A percentile compares a stretch with the other conserved stretches of the same genome.
Evolutionary conservation across 495 filamentous ascomycete genomes (phyloP).

Genomic region (Neurospora sp.): DNA sequence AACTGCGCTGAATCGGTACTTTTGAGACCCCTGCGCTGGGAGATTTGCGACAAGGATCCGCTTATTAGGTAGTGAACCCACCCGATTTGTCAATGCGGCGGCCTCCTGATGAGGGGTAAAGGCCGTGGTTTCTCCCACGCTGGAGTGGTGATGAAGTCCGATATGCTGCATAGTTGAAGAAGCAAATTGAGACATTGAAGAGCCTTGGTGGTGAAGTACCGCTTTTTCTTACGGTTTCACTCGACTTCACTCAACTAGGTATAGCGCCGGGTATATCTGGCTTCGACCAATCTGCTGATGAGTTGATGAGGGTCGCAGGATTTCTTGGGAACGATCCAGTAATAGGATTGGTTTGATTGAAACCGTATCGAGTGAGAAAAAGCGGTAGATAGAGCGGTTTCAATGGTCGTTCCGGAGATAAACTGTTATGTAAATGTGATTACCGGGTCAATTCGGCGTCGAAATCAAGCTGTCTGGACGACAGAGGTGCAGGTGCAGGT

Average conservation of each 20-base stretch:
- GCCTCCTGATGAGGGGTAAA: conserved; percentile 3
- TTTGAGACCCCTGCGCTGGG: not conserved
- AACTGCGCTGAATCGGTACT: not conserved
- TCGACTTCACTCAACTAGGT: too few relatives aligned
- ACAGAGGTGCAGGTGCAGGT: not conserved
- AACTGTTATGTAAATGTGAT: not conserved
- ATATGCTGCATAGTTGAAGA: not conserved
- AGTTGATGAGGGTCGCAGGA: too few relatives aligned
- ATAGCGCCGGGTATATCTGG: too few relatives aligned
- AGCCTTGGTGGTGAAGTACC: not conserved
- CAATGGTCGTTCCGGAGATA: not conserved
- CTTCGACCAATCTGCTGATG: too few relatives aligned
- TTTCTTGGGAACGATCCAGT: too few relatives aligned
- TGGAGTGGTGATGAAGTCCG: not conserved
- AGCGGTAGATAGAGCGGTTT: not conserved
- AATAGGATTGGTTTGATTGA: too few relatives aligned
- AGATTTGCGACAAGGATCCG: conserved; percentile 9
- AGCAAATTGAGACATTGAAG: not conserved
- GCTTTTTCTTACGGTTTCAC: too few relatives aligned
- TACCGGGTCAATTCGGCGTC: not conserved
- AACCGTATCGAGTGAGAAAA: too few relatives aligned
- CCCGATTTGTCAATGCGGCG: not conserved
- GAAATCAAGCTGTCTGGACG: not conserved
- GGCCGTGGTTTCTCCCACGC: not conserved
- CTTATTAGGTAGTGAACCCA: not conserved